Evolutionary conservation across 1,284 basidiomycete genomes (phyloP), one percentile per base, ranked within the genome.

Genomic region (Amylostereum areolatum): DNA sequence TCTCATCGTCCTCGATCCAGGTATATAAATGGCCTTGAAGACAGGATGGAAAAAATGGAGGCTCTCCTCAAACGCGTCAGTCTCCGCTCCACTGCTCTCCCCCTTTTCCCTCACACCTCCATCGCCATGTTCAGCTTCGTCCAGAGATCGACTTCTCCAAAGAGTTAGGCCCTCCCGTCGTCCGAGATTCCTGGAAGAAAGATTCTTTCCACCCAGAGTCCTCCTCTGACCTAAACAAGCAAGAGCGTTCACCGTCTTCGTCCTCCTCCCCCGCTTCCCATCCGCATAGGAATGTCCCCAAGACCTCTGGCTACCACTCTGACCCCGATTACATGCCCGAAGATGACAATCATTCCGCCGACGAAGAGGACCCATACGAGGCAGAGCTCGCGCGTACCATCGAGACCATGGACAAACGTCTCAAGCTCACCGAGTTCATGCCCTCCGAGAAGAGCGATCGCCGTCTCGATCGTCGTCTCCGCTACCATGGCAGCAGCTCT

Each of bases 11-110:
- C 12, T 28, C 10, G 47, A 44, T 45, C 31, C 54, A 87, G 90
- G 41, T 92, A 89, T 66, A 71, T 92, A 47, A 86, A 83, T 28
- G 75, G 75, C 32, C 69, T 94, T 24, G 91, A 94, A 64, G 84
- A 89, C 60, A 78, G 82, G 49, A 65, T 91, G 42, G 85, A 85
- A 56, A 78, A 74, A 50, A 72, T 92, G 62, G 89, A 92, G 61
- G 67, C 73, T 0, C 67, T 93, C 3, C 65, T 92, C 39, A 74
- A 75, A 58, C 75, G 81, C 63, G 85, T 87, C 57, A 67, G 79
- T 71, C 36, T 39, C 11, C 32, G 9, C 42, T 12, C 50, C 37
- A 27, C 11, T 32, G 8, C n/a, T 43, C 25, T 48, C 28, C 5
- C 41, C 12, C 47, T n/a, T 9, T 47, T 41, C 39, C n/a, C 29